phyloP scores from a whole-genome alignment of 2,329 filamentous ascomycete genomes.

The Diaporthe citriasiana region DNA sequence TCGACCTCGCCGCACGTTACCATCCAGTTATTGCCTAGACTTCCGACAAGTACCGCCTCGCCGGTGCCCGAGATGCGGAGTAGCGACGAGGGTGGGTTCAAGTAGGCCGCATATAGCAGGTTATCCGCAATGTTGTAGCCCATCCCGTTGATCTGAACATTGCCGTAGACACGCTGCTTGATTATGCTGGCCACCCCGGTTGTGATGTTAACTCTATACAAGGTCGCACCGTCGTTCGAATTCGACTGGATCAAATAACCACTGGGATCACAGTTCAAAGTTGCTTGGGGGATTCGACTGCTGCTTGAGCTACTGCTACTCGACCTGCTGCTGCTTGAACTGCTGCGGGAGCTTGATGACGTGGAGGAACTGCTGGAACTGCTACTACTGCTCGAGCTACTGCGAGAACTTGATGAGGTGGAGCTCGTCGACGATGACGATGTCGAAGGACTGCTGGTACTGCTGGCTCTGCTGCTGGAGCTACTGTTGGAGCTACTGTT shows the following conservation, averaged over 20 bases:
- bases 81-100: not conserved
- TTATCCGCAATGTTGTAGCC: slow-evolving; percentile 1
- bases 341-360: not conserved
- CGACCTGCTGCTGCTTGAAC: not conserved
- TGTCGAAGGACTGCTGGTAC: too few species aligned
- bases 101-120: not conserved
- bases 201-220: not conserved
- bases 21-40: too few species aligned
- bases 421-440: too few species aligned
- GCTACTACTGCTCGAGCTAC: too few species aligned
- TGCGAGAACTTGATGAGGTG: too few species aligned
- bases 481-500: too few species aligned
- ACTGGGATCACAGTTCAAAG: not conserved
- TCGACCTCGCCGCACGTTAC: not conserved
- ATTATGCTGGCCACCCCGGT: not conserved
- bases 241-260: not conserved
- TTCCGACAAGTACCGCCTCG: not conserved
- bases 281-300: not conserved
- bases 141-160: not conserved
- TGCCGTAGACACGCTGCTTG: not conserved
- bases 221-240: not conserved
- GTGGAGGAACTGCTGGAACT: too few species aligned
- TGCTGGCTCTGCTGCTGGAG: too few species aligned
- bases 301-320: not conserved
- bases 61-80: not conserved